Evolutionary conservation across 495 filamentous ascomycete species (phyloP).

Genomic region (Monascus purpureus): DNA sequence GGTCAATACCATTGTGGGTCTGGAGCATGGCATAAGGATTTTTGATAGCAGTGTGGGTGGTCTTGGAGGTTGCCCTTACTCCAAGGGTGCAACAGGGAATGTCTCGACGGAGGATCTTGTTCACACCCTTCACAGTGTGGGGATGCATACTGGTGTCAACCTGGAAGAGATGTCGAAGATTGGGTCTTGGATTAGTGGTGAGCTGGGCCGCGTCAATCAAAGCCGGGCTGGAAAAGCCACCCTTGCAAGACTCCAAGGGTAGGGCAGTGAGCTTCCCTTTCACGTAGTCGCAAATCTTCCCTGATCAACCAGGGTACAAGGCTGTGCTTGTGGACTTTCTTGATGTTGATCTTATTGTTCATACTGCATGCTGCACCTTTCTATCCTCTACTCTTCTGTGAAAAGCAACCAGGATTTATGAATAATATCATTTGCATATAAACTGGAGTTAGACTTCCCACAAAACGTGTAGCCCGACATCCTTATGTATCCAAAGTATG

Average conservation of each 20-base stretch:
- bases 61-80: slow-evolving; percentile 87
- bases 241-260: slow-evolving; percentile 35
- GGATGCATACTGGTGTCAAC: slow-evolving; percentile 77
- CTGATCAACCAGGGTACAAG: too few species aligned
- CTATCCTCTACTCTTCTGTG: too few species aligned
- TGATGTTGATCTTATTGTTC: too few species aligned
- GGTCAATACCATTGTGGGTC: slow-evolving; percentile 72
- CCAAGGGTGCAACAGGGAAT: slow-evolving; percentile 89
- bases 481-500: too few species aligned
- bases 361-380: too few species aligned
- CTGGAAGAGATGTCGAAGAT: slow-evolving; percentile 68
- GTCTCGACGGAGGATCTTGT: slow-evolving; percentile 89
- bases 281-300: too few species aligned
- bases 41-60: slow-evolving; percentile 89
- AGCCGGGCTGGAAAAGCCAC: slow-evolving; percentile 69
- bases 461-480: too few species aligned
- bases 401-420: too few species aligned
- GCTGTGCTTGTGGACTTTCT: not conserved
- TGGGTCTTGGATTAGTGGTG: slow-evolving; percentile 76
- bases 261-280: not conserved
- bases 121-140: slow-evolving; percentile 75
- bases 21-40: slow-evolving; percentile 77
- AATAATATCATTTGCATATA: too few species aligned
- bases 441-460: too few species aligned
- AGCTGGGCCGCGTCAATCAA: slow-evolving; percentile 64